phyloP scores from a whole-genome alignment of 768 basidiomycete genomes.

The Termitomyces sp. region DNA sequence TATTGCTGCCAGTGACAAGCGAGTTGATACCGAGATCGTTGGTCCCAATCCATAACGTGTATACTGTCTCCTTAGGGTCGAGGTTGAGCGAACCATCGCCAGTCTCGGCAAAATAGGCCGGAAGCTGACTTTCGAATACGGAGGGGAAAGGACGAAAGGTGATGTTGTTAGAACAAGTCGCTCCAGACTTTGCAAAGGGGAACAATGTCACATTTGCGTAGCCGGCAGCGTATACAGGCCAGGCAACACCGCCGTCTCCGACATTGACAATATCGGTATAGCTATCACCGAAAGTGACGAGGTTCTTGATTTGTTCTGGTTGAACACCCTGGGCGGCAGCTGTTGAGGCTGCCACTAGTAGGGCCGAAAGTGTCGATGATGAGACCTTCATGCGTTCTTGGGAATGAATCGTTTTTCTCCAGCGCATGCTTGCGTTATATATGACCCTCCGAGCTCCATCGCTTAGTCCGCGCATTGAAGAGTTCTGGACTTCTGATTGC shows the following conservation, averaged over 20 bases:
- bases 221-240: constrained; percentile 59
- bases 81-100: constrained; percentile 37
- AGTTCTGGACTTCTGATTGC: background rate
- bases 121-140: constrained; percentile 56
- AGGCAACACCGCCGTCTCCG: constrained; percentile 44
- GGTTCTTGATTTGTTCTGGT: constrained; percentile 53
- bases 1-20: constrained; percentile 49
- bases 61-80: constrained; percentile 46
- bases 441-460: background rate
- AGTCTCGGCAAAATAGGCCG: constrained; percentile 43
- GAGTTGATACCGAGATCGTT: constrained; percentile 58
- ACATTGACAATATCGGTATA: constrained; percentile 50
- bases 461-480: background rate
- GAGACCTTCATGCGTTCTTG: background rate
- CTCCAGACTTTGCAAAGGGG: constrained; percentile 60
- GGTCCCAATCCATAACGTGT: constrained; percentile 68
- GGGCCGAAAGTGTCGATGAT: background rate
- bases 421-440: background rate
- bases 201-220: constrained; percentile 51
- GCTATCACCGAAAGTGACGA: constrained; percentile 68
- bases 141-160: constrained; percentile 57
- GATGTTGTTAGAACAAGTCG: constrained; percentile 62
- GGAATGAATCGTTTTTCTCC: no score
- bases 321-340: constrained; percentile 21
- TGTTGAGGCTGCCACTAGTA: background rate